These are phyloP conservation scores for Diospyros kaki DNA, from an alignment of 148 eudicot species.

Conservation along the genomic window DNA sequence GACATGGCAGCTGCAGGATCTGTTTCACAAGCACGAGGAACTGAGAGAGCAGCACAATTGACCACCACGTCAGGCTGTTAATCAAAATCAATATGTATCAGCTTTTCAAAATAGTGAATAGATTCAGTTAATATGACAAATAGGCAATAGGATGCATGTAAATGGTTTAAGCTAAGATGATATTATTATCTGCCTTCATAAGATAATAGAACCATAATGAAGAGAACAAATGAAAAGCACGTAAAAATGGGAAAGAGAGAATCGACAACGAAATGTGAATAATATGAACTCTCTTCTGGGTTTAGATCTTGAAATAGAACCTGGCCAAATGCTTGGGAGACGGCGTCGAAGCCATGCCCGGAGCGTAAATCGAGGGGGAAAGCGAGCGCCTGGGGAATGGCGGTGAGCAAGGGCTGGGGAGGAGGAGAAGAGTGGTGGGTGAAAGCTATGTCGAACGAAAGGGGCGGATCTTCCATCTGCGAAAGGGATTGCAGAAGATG, in stretches of 20 bases:
- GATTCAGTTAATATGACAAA: background rate
- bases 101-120: background rate
- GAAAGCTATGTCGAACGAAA: constrained; percentile 37
- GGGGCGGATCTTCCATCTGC: constrained; percentile 12
- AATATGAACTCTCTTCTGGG: background rate
- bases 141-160: background rate
- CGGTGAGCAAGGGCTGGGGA: constrained; percentile 38
- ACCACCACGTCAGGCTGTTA: constrained; percentile 88
- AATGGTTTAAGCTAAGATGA: background rate
- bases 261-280: too few species aligned
- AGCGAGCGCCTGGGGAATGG: constrained; percentile 45
- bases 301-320: constrained; percentile 16
- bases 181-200: background rate
- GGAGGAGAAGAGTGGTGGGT: constrained; percentile 60
- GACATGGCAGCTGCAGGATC: constrained; percentile 84
- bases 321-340: constrained; percentile 56
- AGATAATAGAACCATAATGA: background rate
- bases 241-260: too few species aligned
- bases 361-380: constrained; percentile 51
- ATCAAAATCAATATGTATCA: constrained; percentile 11
- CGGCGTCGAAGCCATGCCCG: constrained; percentile 52
- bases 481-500: constrained; percentile 44
- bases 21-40: constrained; percentile 80
- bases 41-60: constrained; percentile 92
- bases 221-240: too few species aligned